These are phyloP conservation scores for Scutellaria baicalensis DNA, from an alignment of 257 asterid species.

Conservation along the genomic window DNA sequence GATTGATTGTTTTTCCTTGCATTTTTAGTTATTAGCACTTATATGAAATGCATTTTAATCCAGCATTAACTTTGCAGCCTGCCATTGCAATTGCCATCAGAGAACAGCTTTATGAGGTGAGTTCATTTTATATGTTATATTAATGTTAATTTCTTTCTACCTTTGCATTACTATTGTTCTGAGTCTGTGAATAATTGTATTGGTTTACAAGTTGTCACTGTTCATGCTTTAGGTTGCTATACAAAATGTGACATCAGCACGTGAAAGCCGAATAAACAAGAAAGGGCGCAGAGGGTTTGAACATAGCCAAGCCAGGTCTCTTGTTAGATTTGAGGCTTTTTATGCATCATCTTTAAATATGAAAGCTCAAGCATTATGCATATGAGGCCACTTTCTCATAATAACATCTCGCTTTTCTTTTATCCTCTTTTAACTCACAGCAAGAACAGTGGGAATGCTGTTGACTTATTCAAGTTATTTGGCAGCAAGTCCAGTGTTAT, in stretches of 20 bases:
- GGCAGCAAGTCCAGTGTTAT: conserved; percentile 68
- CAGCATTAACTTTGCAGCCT: conserved; percentile 54
- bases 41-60: conserved; percentile 2
- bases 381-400: neutral
- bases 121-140: conserved; percentile 13
- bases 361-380: neutral
- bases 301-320: conserved; percentile 62
- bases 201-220: neutral
- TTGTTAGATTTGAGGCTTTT: neutral
- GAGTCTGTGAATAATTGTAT: neutral
- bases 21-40: neutral
- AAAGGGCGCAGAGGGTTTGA: conserved; percentile 78
- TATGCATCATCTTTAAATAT: neutral
- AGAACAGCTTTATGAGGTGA: conserved; percentile 95
- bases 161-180: neutral
- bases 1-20: neutral
- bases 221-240: conserved; percentile 57
- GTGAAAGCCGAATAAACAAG: conserved; percentile 80
- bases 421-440: conserved; percentile 30
- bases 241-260: conserved; percentile 86
- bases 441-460: conserved; percentile 65
- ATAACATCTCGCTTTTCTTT: conserved; percentile 3
- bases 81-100: conserved; percentile 89
- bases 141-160: neutral
- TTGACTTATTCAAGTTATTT: conserved; percentile 80